phyloP scores from a whole-genome alignment of 1,284 basidiomycete species.

The Apiotrichum veenhuisii region DNA sequence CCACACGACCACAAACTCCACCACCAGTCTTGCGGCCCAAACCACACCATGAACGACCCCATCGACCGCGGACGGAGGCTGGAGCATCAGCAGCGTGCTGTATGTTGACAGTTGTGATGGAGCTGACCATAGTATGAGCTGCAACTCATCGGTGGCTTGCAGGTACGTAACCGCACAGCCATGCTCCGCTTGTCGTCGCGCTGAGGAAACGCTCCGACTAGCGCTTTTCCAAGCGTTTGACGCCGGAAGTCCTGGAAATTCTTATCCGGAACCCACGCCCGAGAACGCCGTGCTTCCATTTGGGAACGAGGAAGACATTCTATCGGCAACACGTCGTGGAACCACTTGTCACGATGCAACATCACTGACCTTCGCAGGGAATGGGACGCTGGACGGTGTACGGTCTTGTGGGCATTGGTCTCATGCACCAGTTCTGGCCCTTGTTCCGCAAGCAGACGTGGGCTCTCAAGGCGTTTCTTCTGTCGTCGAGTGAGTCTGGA shows the following conservation, averaged over 20 bases:
- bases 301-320: no score
- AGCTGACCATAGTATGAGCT: constrained; percentile 31
- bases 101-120: constrained; percentile 9
- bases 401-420: constrained; percentile 60
- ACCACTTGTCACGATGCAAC: background rate
- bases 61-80: constrained; percentile 34
- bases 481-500: constrained; percentile 33
- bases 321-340: no score
- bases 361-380: constrained; percentile 53
- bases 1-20: background rate
- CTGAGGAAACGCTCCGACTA: no score
- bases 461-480: constrained; percentile 68
- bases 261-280: no score
- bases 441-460: constrained; percentile 74
- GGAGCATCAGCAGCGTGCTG: constrained; percentile 39
- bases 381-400: constrained; percentile 56
- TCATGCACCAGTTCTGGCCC: constrained; percentile 74
- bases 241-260: no score
- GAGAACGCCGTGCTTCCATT: no score
- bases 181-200: no score
- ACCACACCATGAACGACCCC: constrained; percentile 2
- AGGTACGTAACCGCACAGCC: constrained; percentile 19
- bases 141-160: constrained; percentile 38
- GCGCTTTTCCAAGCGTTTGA: no score
- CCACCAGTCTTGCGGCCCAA: background rate